Evolutionary conservation across 768 basidiomycete genomes (phyloP).

Genomic region (Kwoniella sp.): DNA sequence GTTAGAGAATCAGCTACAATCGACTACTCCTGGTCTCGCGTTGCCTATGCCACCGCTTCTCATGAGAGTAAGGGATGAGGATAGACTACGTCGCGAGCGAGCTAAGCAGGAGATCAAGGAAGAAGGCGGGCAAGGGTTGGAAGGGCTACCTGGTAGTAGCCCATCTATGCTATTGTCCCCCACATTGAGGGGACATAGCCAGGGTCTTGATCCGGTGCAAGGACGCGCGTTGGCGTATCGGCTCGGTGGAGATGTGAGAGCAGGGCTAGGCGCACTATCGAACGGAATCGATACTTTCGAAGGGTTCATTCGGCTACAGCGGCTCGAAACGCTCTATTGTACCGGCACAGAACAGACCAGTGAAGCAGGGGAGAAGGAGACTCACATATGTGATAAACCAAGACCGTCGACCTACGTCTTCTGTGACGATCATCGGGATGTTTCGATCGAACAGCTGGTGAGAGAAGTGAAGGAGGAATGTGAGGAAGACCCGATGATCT

Average conservation of each 20-base stretch:
- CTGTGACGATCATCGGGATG: slow-evolving; percentile 26
- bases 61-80: slow-evolving; percentile 33
- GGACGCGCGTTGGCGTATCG: slow-evolving; percentile 40
- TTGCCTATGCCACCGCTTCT: slow-evolving; percentile 46
- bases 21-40: slow-evolving; percentile 40
- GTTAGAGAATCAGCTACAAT: slow-evolving; percentile 30
- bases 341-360: slow-evolving; percentile 10
- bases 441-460: slow-evolving; percentile 27
- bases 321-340: slow-evolving; percentile 33
- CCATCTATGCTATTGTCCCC: neutral
- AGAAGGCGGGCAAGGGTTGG: neutral
- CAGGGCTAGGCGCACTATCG: slow-evolving; percentile 34
- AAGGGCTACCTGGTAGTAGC: slow-evolving; percentile 15
- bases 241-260: slow-evolving; percentile 44
- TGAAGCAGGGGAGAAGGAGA: slow-evolving; percentile 3
- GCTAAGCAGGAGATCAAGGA: slow-evolving; percentile 30
- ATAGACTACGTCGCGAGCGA: slow-evolving; percentile 29
- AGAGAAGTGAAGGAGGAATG: slow-evolving; percentile 19
- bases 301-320: slow-evolving; percentile 40
- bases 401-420: slow-evolving; percentile 15
- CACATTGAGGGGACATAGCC: neutral
- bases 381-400: slow-evolving; percentile 26
- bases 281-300: slow-evolving; percentile 35
- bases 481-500: slow-evolving; percentile 15
- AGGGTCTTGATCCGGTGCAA: slow-evolving; percentile 7